These are phyloP conservation scores for Sporothrix brasiliensis DNA, from an alignment of 2,329 filamentous ascomycete species.

Conservation along the genomic window DNA sequence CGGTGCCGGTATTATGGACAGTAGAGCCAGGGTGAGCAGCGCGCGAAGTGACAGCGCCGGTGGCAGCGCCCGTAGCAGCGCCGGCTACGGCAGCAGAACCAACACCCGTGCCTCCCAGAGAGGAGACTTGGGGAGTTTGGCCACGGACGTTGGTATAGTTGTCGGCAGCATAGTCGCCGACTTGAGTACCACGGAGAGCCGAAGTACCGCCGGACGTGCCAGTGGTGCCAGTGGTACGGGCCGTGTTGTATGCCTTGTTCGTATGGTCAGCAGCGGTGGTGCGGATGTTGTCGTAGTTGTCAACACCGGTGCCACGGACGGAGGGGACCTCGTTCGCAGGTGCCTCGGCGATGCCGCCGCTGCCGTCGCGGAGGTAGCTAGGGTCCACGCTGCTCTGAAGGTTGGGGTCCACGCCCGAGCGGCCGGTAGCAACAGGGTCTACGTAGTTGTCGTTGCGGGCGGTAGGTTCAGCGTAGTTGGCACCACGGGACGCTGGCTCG, in stretches of 20 bases:
- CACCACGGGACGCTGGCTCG: not conserved
- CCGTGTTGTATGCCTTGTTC: not conserved
- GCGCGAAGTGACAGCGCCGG: too few relatives aligned
- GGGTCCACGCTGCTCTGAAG: conserved; percentile 20
- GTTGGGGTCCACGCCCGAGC: conserved; percentile 9
- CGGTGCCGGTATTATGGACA: too few relatives aligned
- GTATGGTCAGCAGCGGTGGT: conserved; percentile 8
- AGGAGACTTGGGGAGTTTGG: not conserved
- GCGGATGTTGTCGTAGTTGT: conserved; percentile 19
- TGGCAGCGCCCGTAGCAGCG: too few relatives aligned
- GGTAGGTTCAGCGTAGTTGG: not conserved
- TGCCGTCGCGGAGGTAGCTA: not conserved
- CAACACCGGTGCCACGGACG: conserved; percentile 12
- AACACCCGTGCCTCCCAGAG: not conserved
- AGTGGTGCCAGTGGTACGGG: not conserved
- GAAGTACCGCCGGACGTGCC: not conserved
- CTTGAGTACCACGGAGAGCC: conserved; percentile 1
- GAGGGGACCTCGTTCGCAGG: conserved; percentile 19
- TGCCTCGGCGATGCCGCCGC: not conserved
- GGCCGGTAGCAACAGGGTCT: not conserved
- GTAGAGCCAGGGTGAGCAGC: too few relatives aligned
- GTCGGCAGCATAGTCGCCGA: not conserved
- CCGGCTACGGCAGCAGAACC: not conserved
- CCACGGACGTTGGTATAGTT: not conserved
- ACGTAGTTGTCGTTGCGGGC: not conserved